Evolutionary conservation across 805 yeast genomes (phyloP).

Genomic region (Myxozyma vanderwaltii): DNA sequence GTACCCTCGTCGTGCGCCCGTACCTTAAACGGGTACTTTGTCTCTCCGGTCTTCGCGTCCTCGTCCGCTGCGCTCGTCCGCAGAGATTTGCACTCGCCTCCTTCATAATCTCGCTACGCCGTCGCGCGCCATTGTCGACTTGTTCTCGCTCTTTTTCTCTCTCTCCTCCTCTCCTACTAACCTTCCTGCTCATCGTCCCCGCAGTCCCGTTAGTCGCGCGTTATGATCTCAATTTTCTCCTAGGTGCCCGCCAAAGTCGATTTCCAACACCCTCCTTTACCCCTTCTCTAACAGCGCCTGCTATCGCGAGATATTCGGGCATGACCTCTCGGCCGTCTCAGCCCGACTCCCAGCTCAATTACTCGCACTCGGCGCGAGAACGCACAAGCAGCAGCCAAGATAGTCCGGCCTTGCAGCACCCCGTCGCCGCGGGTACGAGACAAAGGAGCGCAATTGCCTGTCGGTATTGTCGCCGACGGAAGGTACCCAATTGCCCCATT

Average conservation of each 20-base stretch:
- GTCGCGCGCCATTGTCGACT: background rate
- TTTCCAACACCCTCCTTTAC: background rate
- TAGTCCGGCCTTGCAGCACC: background rate
- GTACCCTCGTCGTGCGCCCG: background rate
- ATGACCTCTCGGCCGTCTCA: constrained; percentile 17
- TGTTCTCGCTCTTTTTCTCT: background rate
- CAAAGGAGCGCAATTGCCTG: constrained; percentile 42
- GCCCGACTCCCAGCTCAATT: background rate
- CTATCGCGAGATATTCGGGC: background rate
- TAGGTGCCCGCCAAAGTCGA: background rate
- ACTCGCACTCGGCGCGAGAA: constrained; percentile 4
- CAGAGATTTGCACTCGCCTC: background rate
- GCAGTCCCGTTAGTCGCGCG: background rate
- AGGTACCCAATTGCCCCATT: constrained; percentile 18
- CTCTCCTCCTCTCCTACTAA: background rate
- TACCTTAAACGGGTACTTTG: background rate
- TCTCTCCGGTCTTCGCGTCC: constrained; percentile 1
- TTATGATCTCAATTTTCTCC: background rate
- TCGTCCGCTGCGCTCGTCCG: background rate
- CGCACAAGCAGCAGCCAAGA: background rate
- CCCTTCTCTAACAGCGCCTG: background rate
- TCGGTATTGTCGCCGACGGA: constrained; percentile 41
- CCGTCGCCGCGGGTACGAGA: constrained; percentile 19
- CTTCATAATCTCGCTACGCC: background rate
- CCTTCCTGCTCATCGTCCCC: background rate